Evolutionary conservation across 148 eudicot genomes (phyloP).

Genomic region (Pouteria glomerata): DNA sequence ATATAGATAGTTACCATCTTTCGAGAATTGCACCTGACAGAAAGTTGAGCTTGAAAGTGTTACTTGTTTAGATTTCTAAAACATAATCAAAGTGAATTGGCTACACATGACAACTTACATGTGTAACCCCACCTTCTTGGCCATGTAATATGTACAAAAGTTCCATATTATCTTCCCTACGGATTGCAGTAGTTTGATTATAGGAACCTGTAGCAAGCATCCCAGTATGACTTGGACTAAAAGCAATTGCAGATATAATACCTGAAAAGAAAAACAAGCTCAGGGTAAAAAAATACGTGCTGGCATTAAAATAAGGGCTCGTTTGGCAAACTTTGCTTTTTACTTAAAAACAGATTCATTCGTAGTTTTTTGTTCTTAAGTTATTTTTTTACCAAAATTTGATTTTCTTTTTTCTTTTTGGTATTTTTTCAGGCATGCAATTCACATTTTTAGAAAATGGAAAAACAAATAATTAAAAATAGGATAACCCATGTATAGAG

Average conservation of each 20-base stretch:
- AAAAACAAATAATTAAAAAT: too few species aligned
- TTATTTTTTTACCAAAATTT: too few species aligned
- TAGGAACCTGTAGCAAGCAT: constrained; percentile 96
- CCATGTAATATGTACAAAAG: constrained; percentile 86
- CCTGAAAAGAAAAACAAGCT: constrained; percentile 40
- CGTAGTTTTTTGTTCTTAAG: too few species aligned
- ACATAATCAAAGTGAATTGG: background rate
- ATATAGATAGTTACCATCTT: constrained; percentile 93
- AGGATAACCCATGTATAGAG: too few species aligned
- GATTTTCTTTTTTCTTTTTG: too few species aligned
- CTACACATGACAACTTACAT: constrained; percentile 49
- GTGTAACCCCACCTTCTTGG: constrained; percentile 98
- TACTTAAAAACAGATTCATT: too few species aligned
- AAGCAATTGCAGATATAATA: constrained; percentile 85
- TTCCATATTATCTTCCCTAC: constrained; percentile 94
- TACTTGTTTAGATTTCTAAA: background rate
- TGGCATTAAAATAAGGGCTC: background rate
- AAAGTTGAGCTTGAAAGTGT: constrained; percentile 3
- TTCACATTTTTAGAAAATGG: too few species aligned
- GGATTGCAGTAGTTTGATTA: constrained; percentile 76
- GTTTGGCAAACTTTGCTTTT: too few species aligned
- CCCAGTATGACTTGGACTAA: constrained; percentile 70
- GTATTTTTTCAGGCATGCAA: too few species aligned
- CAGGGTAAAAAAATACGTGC: background rate
- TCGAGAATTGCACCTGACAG: constrained; percentile 85